Conservation (phyloP, 2,329 filamentous ascomycete species). For the Cladosporium sp. region DNA sequence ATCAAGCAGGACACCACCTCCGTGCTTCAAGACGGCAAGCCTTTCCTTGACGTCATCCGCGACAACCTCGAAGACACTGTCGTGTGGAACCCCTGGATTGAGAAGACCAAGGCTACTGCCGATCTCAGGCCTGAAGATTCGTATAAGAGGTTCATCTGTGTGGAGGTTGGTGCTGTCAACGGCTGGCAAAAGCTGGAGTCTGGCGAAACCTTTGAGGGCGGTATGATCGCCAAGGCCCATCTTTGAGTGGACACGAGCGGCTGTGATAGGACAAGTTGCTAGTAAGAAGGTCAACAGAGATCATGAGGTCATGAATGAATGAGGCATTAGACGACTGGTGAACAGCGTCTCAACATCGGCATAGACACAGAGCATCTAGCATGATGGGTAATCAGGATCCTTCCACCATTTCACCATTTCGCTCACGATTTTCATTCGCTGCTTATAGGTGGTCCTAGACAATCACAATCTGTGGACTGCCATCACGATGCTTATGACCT, state of each 20-base stretch:
- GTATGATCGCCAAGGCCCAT: conserved; percentile 48
- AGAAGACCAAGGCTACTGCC: conserved; percentile 74
- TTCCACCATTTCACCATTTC: not conserved
- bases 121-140: conserved; percentile 89
- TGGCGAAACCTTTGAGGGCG: conserved; percentile 65
- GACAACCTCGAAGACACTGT: conserved; percentile 86
- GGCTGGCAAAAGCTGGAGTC: conserved; percentile 81
- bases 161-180: conserved; percentile 82
- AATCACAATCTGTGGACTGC: too few relatives aligned
- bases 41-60: conserved; percentile 68
- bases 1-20: conserved; percentile 60
- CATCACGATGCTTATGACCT: too few relatives aligned
- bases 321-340: not conserved
- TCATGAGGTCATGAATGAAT: conserved; percentile 3
- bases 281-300: not conserved
- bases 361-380: not conserved
- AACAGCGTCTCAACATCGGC: not conserved
- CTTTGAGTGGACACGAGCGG: conserved; percentile 14
- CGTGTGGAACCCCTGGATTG: conserved; percentile 94
- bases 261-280: not conserved
- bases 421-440: too few relatives aligned
- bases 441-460: too few relatives aligned
- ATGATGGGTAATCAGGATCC: not conserved
- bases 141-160: conserved; percentile 89
- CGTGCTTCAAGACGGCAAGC: conserved; percentile 60